A percentile compares a stretch with the other conserved stretches of the same genome.
These are phyloP conservation scores for Tetrapyrgos nigripes DNA, from an alignment of 1,284 basidiomycete genomes.

Conservation along the genomic window DNA sequence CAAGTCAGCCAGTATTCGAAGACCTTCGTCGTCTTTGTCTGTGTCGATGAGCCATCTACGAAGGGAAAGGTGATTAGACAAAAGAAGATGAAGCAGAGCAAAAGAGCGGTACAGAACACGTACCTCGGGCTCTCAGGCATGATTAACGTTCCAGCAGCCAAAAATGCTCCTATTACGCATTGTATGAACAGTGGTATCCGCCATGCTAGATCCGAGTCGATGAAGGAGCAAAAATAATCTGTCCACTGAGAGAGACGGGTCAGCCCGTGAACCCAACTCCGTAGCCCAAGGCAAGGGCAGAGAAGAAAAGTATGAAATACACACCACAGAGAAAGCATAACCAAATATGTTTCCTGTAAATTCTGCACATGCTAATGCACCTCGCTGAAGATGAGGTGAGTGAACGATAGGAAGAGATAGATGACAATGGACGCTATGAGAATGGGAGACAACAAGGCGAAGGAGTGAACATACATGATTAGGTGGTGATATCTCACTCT, in stretches of 20 bases:
- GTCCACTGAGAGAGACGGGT: conserved; percentile 71
- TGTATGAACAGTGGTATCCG: conserved; percentile 85
- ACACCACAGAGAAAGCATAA: conserved; percentile 90
- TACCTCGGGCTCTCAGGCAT: conserved; percentile 94
- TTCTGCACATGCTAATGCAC: conserved; percentile 94
- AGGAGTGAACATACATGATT: conserved; percentile 67
- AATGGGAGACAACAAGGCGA: not conserved
- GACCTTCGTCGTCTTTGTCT: conserved; percentile 86
- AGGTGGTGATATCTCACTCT: conserved; percentile 95
- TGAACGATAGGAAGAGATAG: too few relatives aligned
- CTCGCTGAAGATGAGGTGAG: conserved; percentile 55
- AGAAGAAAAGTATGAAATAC: conserved; percentile 35
- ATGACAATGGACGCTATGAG: too few relatives aligned
- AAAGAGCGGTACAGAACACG: conserved; percentile 10
- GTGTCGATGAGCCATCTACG: conserved; percentile 91
- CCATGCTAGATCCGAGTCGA: conserved; percentile 85
- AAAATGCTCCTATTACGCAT: conserved; percentile 87
- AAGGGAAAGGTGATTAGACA: not conserved
- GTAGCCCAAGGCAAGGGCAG: not conserved
- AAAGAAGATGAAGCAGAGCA: not conserved
- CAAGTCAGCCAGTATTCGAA: conserved; percentile 89
- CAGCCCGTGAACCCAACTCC: not conserved
- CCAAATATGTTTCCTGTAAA: conserved; percentile 95
- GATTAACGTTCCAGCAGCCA: conserved; percentile 85
- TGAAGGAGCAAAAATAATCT: conserved; percentile 93